Evolutionary conservation across 1,284 basidiomycete genomes (phyloP), one percentile per base, ranked within the genome.

Genomic region (Hemileia vastatrix): DNA sequence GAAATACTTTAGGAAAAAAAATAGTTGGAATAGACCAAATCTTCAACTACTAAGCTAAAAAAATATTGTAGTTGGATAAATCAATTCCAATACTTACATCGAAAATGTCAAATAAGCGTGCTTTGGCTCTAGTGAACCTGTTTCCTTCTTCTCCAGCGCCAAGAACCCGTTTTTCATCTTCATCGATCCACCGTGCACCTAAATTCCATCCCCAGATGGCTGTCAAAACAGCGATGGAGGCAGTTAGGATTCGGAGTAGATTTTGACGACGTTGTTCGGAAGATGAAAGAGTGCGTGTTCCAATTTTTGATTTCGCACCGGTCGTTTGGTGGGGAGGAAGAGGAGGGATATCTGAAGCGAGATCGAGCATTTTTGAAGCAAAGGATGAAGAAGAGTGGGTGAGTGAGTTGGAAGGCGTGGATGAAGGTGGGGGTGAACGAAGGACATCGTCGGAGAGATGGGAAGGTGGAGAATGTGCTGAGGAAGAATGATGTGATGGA

Each of bases 1-100:
- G 77, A 95, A 91, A 75, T 84, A 86, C 88, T 93, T 71, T 8
- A 50, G n/a, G 54, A 27, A n/a, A 51, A 21, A 15, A 15, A 21
- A 18, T 13, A n/a, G 21, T 18, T 31, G 32, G 48, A 23, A 9
- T n/a, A 47, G 40, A 6, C 15, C 33, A 32, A n/a, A 4, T 52
- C 15, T 24, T 6, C 6, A 31, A 15, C 23, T 52, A 1, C 33
- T 21, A 52, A 32, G 50, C 15, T 48, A 1, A 2, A 1, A 4
- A 11, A 9, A 8, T 13, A 51, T 15, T 15, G 9, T 45, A 1
- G n/a, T n/a, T 18, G 13, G 13, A 3, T 1, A 5, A 45, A 18
- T n/a, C 44, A 45, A 11, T 45, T 11, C 13, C 36, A 5, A 3
- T 3, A 64, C 70, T 61, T 49, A 73, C 72, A 58, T 71, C 71